These are phyloP conservation scores for Helotiales sp. DNA, from an alignment of 2,329 filamentous ascomycete genomes.

Conservation along the genomic window DNA sequence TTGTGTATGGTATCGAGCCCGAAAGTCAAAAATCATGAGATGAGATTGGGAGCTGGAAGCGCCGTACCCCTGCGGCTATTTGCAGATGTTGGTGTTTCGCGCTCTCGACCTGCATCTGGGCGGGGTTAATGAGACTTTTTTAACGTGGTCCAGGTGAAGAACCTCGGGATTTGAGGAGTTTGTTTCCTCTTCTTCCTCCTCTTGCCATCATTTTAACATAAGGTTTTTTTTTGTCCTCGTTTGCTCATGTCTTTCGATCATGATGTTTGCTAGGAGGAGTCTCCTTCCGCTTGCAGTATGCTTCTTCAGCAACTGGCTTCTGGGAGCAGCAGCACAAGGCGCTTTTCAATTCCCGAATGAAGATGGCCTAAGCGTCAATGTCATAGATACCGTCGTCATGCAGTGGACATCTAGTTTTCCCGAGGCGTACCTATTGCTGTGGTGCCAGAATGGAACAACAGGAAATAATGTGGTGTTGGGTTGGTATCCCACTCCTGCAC, in stretches of 20 bases:
- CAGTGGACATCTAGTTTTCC: constrained; percentile 17
- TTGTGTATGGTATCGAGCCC: not conserved
- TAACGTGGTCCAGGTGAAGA: too few species aligned
- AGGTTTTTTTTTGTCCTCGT: not conserved
- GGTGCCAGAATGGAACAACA: constrained; percentile 16
- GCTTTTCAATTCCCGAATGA: constrained; percentile 14
- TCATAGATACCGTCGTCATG: constrained; percentile 15
- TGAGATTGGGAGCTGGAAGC: not conserved
- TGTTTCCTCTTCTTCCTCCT: not conserved
- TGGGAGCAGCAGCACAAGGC: not conserved
- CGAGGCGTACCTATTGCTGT: constrained; percentile 15
- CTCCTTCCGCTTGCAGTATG: not conserved
- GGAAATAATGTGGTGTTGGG: constrained; percentile 11
- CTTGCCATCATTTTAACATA: not conserved
- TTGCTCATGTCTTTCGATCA: not conserved
- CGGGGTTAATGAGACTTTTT: too few species aligned
- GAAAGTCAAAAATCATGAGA: not conserved
- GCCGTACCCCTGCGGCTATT: not conserved
- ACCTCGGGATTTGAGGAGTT: too few species aligned
- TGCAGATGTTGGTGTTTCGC: constrained; percentile 1
- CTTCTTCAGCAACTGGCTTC: not conserved
- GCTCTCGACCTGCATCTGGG: not conserved
- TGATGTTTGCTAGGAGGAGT: not conserved
- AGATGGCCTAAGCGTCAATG: constrained; percentile 12
- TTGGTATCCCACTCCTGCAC: not conserved